These are phyloP conservation scores for Pythium dissimile DNA, from an alignment of 352 stramenopile genomes.

Conservation along the genomic window DNA sequence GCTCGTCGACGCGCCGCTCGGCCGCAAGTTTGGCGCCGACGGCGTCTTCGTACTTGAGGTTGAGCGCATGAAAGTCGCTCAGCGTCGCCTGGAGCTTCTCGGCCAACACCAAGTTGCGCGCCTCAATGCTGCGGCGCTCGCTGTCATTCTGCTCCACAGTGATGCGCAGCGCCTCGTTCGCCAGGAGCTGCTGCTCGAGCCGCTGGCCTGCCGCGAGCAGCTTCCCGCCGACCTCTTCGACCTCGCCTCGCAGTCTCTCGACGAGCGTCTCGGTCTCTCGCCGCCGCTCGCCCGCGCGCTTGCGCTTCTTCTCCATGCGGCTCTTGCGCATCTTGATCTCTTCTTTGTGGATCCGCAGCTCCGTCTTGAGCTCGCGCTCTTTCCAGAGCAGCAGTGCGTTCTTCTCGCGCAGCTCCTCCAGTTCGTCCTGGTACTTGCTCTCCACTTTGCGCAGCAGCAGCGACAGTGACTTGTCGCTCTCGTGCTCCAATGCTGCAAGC, in stretches of 20 bases:
- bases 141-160: slow-evolving; percentile 24
- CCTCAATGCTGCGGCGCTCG: slow-evolving; percentile 43
- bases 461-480: slow-evolving; percentile 50
- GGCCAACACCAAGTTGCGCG: slow-evolving; percentile 41
- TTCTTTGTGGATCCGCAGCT: slow-evolving; percentile 52
- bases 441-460: slow-evolving; percentile 73
- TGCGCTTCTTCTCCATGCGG: slow-evolving; percentile 71
- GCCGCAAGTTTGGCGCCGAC: slow-evolving; percentile 40
- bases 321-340: slow-evolving; percentile 64
- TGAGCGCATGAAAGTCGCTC: slow-evolving; percentile 65
- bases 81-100: slow-evolving; percentile 66
- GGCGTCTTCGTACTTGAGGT: slow-evolving; percentile 52
- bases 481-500: slow-evolving; percentile 7
- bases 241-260: slow-evolving; percentile 38
- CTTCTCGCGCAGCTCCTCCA: slow-evolving; percentile 67
- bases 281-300: slow-evolving; percentile 53
- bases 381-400: slow-evolving; percentile 67
- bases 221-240: slow-evolving; percentile 11
- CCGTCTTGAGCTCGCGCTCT: slow-evolving; percentile 69
- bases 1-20: slow-evolving; percentile 50
- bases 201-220: slow-evolving; percentile 5
- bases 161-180: slow-evolving; percentile 22
- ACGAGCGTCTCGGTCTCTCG: slow-evolving; percentile 53
- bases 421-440: slow-evolving; percentile 76
- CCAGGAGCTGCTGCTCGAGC: slow-evolving; percentile 20